A percentile compares a stretch with the other conserved stretches of the same genome.
Evolutionary conservation across 768 basidiomycete genomes (phyloP).

Genomic region (Dacryopinax primogenitus): DNA sequence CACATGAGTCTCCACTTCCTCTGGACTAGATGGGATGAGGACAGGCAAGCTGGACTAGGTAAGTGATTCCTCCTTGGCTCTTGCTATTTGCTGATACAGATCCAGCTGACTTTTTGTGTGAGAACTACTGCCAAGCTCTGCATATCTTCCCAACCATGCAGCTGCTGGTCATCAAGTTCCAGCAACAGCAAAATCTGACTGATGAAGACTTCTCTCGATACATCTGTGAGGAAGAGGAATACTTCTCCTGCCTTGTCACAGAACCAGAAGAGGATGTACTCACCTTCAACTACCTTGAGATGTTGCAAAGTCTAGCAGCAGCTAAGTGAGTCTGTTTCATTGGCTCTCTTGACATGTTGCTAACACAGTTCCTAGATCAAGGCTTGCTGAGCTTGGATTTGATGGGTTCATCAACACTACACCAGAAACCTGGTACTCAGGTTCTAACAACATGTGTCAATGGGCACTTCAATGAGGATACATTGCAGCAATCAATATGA

Average conservation of each 20-base stretch:
- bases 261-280: slow-evolving; percentile 5
- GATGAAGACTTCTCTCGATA: background rate
- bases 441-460: background rate
- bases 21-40: background rate
- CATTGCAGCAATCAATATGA: background rate
- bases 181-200: background rate
- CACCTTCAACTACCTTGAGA: background rate
- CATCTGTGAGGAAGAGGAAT: background rate
- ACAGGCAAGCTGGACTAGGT: background rate
- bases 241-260: background rate
- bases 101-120: too few relatives aligned
- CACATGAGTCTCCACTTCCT: background rate
- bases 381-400: background rate
- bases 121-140: too few relatives aligned
- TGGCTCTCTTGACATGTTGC: background rate
- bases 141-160: slow-evolving; percentile 2
- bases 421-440: background rate
- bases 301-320: background rate
- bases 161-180: background rate
- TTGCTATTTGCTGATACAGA: background rate
- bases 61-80: background rate
- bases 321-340: background rate
- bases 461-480: background rate
- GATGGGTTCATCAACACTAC: background rate
- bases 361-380: background rate